phyloP scores from a whole-genome alignment of 192 early-diverging fungal genomes.

The Podila epicladia region DNA sequence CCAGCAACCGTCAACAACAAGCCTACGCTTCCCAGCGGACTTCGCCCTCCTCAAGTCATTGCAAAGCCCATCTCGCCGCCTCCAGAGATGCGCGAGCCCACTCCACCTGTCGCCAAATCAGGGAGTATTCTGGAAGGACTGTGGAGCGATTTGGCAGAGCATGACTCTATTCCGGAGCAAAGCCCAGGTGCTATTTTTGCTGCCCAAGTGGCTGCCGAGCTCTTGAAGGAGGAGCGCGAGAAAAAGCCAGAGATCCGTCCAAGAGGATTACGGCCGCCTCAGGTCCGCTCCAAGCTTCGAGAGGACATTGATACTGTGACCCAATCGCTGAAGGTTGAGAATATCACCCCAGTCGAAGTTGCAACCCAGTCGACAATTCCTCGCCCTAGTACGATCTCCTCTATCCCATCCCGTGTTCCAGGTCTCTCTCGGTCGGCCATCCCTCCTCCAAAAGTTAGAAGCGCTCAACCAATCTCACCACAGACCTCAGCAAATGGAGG shows the following conservation, averaged over 20 bases:
- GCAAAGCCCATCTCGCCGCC: slow-evolving; percentile 8
- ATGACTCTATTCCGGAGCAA: slow-evolving; percentile 29
- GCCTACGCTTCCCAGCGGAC: slow-evolving; percentile 6
- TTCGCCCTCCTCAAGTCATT: slow-evolving; percentile 25
- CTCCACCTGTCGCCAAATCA: not conserved
- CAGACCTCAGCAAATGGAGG: not conserved
- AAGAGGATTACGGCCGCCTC: slow-evolving; percentile 1
- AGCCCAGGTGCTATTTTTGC: slow-evolving; percentile 45
- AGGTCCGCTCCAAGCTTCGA: not conserved
- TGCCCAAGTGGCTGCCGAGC: slow-evolving; percentile 24
- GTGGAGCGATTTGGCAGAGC: slow-evolving; percentile 9
- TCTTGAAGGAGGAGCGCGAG: slow-evolving; percentile 27
- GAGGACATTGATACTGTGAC: slow-evolving; percentile 2
- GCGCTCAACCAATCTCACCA: not conserved
- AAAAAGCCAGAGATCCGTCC: slow-evolving; percentile 12
- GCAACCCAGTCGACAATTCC: not conserved
- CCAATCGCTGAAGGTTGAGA: slow-evolving; percentile 20
- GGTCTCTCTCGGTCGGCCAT: not conserved
- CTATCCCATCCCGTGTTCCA: not conserved
- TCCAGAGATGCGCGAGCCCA: not conserved
- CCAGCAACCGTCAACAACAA: not conserved
- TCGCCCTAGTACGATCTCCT: not conserved
- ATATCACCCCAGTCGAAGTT: not conserved
- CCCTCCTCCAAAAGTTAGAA: slow-evolving; percentile 3
- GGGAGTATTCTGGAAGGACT: slow-evolving; percentile 41